Conservation (phyloP, 805 yeast genomes). For the Suhomyces emberorum region DNA sequence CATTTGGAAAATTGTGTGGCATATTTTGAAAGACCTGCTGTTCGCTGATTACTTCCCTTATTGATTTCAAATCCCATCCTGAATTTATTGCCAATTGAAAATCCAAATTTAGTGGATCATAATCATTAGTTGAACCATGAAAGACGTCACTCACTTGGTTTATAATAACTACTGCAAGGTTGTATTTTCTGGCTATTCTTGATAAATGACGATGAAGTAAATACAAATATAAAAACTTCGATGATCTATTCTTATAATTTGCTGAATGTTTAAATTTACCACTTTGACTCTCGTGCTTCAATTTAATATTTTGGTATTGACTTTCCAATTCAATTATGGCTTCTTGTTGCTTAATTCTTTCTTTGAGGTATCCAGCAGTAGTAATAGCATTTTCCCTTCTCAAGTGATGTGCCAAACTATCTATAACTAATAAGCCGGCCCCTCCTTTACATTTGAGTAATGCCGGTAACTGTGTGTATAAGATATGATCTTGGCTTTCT, state of each 20-base stretch:
- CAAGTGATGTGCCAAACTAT: slow-evolving; percentile 80
- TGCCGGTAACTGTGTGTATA: slow-evolving; percentile 66
- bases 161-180: slow-evolving; percentile 20
- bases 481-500: slow-evolving; percentile 70
- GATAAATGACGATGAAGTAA: slow-evolving; percentile 17
- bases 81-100: slow-evolving; percentile 19
- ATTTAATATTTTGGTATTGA: slow-evolving; percentile 13
- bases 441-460: slow-evolving; percentile 20
- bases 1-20: too few relatives aligned
- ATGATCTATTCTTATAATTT: slow-evolving; percentile 20
- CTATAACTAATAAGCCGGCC: slow-evolving; percentile 49
- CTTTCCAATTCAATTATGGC: slow-evolving; percentile 8
- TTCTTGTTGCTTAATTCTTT: slow-evolving; percentile 25
- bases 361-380: slow-evolving; percentile 32
- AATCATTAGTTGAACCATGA: background rate
- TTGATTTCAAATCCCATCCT: slow-evolving; percentile 23
- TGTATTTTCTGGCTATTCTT: slow-evolving; percentile 13
- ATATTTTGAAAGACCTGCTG: too few relatives aligned
- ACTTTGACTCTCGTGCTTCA: slow-evolving; percentile 15
- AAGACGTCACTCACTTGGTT: slow-evolving; percentile 24
- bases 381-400: slow-evolving; percentile 50
- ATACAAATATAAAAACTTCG: slow-evolving; percentile 17
- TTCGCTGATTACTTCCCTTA: too few relatives aligned
- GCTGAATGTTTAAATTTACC: slow-evolving; percentile 20
- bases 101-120: slow-evolving; percentile 16